Base-by-base conservation (phyloP, 78 protist genomes). In the Dictyostelium purpureum region DNA sequence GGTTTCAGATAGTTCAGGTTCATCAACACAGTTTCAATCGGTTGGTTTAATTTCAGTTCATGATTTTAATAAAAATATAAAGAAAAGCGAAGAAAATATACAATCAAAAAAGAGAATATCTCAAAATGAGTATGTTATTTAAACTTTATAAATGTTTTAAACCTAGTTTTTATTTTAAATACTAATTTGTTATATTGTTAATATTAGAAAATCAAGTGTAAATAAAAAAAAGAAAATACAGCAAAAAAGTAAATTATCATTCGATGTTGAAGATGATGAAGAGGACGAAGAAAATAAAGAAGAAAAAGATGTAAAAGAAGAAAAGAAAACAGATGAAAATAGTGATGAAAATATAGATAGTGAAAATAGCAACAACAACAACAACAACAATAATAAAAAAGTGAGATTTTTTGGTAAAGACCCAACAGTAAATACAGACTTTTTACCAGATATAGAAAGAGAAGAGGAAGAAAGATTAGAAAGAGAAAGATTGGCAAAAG, bases 371-470 rank as follows among this genome's bases (percentile, higher is more conserved):
- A 75, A 7, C 5, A 51, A 42, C 51, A 75, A 21, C 18, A 38
- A 42, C 38, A 26, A 28, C 4, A 33, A 67, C 11, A 19, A 21
- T 37, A 77, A 56, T 4, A 61, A 33, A 43, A 63, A 79, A 47
- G 28, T 7, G 0, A 56, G 38, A 43, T 75, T 21, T 75, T 63
- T 79, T 49, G 77, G 80, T 51, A 94, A 95, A 79, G 70, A 94
- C 82, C 96, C 96, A 24, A 45, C 33, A 7, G 92, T 96, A 33
- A 90, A 97, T 73, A 96, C 98, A 5, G 79, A 87, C 4, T 96
- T 97, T 63, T 54, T 97, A 42, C 98, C 98, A 10, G 98, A 97
- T 65, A 16, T 24, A 6, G 97, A 96, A 35, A 89, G 98, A 18
- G 98, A 97, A 66, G 94, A 77, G 21, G 6, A 0, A 38, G 90